Base-by-base conservation (phyloP, 352 stramenopile genomes). In the Thraustochytrium sp. region DNA sequence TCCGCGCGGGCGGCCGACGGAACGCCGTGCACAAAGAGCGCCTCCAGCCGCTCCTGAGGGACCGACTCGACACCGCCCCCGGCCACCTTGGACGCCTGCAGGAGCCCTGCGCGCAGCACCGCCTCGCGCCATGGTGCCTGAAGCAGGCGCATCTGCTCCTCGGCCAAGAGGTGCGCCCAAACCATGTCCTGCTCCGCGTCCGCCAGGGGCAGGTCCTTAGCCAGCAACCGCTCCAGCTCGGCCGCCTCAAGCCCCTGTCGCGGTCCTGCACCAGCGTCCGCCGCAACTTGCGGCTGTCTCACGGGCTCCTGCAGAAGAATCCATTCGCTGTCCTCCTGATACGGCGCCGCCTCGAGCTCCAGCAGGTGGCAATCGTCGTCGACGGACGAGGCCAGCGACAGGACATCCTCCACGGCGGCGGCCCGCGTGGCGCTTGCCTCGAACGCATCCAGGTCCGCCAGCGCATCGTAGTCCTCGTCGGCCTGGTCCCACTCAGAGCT, bases 271-370 rank as follows among this genome's bases (percentile, higher is more conserved):
- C 42, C 42, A 13, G 42, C 65, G 31, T 77, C 65, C 26, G 65
- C 42, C 64, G 65, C 42, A 23, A 38, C 36, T 1, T 23, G 42
- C 37, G 59, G 23, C n/a, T 44, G 23, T 11, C 26, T 23, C 46
- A 77, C 31, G 0, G 65, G 49, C 42, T 62, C 65, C 26, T 62
- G 42, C 29, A 77, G 65, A 3, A 62, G 26, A 77, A 77, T 62
- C 65, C 49, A 55, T 31, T 62, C 65, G 65, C 46, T 77, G 34
- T 55, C 42, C 36, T 62, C 42, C 8, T 77, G 65, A 29, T 55
- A 77, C 40, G 2, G 31, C 31, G 38, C 65, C 8, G 49, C 65
- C 23, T 77, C 49, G 13, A 72, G 8, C n/a, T n/a, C n/a, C n/a
- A n/a, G n/a, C n/a, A n/a, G n/a, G 26, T 72, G 26, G 40, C 34